Evolutionary conservation across 2,329 filamentous ascomycete species (phyloP).

Genomic region (Alternaria tenuissima): DNA sequence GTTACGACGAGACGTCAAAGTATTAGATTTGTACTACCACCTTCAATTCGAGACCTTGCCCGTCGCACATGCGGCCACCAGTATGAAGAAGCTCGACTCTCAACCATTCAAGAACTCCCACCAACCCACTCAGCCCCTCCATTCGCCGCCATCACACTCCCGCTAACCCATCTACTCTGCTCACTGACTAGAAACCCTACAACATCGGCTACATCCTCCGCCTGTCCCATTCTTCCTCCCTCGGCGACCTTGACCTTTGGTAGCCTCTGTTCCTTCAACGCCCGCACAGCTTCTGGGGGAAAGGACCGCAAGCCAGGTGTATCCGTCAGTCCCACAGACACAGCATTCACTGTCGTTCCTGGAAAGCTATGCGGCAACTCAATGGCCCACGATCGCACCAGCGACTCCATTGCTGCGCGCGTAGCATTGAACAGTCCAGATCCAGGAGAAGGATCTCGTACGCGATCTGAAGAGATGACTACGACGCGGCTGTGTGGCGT

Average conservation of each 20-base stretch:
- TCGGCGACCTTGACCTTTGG: conserved; percentile 30
- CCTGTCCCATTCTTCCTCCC: conserved; percentile 33
- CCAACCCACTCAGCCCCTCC: conserved; percentile 40
- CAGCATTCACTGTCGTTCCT: conserved; percentile 41
- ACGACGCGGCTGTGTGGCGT: conserved; percentile 25
- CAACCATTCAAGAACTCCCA: conserved; percentile 12
- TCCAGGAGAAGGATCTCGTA: conserved; percentile 24
- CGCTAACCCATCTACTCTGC: conserved; percentile 47
- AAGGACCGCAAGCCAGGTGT: conserved; percentile 30
- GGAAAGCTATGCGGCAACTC: conserved; percentile 30
- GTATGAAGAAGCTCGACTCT: background rate
- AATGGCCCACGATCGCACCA: conserved; percentile 34
- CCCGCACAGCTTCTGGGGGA: conserved; percentile 21
- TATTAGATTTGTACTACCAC: conserved; percentile 14
- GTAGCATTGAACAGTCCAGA: conserved; percentile 27
- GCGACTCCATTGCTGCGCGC: conserved; percentile 32
- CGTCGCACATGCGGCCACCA: background rate
- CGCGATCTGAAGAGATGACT: conserved; percentile 29
- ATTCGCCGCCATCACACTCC: conserved; percentile 49
- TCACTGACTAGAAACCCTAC: conserved; percentile 59
- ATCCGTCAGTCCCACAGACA: conserved; percentile 41
- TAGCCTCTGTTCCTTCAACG: conserved; percentile 26
- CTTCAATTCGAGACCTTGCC: background rate
- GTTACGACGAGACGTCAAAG: conserved; percentile 1
- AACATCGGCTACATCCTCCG: conserved; percentile 71